Base-by-base conservation (phyloP, 23 red algal species). In the Gracilariopsis chorda region DNA sequence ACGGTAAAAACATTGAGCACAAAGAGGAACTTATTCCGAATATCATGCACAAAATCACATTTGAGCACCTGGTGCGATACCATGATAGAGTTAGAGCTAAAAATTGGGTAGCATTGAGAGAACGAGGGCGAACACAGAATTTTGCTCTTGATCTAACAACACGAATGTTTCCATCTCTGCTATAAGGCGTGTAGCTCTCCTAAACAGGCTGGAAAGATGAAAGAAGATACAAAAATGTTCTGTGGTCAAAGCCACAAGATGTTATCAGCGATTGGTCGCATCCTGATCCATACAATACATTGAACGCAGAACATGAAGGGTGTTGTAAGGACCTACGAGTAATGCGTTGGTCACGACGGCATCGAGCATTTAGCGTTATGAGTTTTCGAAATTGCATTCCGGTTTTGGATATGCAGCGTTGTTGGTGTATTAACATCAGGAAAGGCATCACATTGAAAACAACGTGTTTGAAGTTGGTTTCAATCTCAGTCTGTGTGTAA, bases 21-120 rank as follows among this genome's bases (percentile, higher is more conserved):
- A 86, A 23, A 23, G 81, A 86, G 13, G 56, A 0, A 28, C 0
- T 70, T 0, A 86, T 33, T 20, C 58, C 1, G 10, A 45, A 86
- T 0, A 71, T 0, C 81, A 69, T 41, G 48, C 55, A 86, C 33
- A 86, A 42, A n/a, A 59, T 86, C 81, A 71, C 69, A 0, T 19
- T 86, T 19, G 1, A 72, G 0, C 81, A 34, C 23, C 55, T 28
- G 23, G 55, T 86, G 24, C 81, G 58, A 42, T 86, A 19, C 81
- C 81, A 72, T 40, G 81, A 14, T 13, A 71, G 27, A 48, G 69
- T 40, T 7, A 86, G 43, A 36, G 13, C 30, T 48, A 86, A 48
- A 27, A 19, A 59, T n/a, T 59, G 55, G n/a, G 16, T 59, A 6
- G 55, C 55, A 19, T 59, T 59, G 6, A 19, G 19, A 27, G 55